Evolutionary conservation across 2,329 filamentous ascomycete genomes (phyloP), one percentile per base, ranked within the genome.

Genomic region (Pseudogymnoascus destructans): DNA sequence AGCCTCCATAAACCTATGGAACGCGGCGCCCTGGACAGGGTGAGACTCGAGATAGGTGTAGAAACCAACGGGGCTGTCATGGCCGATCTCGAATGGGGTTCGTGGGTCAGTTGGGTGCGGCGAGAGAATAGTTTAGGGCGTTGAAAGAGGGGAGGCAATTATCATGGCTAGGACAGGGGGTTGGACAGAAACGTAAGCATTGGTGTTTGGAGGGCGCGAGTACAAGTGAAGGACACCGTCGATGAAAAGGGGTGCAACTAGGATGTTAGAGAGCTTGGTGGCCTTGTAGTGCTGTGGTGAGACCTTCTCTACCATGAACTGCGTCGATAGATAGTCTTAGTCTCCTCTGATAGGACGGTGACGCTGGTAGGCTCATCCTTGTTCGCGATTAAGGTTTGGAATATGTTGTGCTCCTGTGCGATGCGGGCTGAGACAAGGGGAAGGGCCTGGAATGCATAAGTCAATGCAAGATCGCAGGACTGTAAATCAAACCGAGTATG

Each of bases 1-100:
- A 6, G 61, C 63, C 57, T 66, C 63, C 65, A 68, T 67, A 59
- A 66, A 67, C 11, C 59, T 58, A 40, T 66, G 66, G 30, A 66
- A 67, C 3, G 66, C 38, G 19, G 19, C 19, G 2, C 64, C 59
- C 27, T 63, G 59, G 3, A 59, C 61, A 2, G 63, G 63, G 25
- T 63, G 59, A n/a, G 58, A 59, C 30, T 61, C 58, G 5, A 61
- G 38, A 40, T 58, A 54, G 10, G 35, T 56, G 23, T 58, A 60
- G 15, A 55, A 59, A 25, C 49, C 42, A 15, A 17, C 25, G 15
- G 30, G 13, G 13, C 13, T 59, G 21, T 59, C 46, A 23, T 55
- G 46, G 40, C 57, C 57, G 25, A 58, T 56, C 42, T 59, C 30
- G 19, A 60, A 60, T 11, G 57, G 15, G 11, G 59, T 60, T 19